phyloP scores from a whole-genome alignment of 2,329 filamentous ascomycete species.

The Penicillium sp. region DNA sequence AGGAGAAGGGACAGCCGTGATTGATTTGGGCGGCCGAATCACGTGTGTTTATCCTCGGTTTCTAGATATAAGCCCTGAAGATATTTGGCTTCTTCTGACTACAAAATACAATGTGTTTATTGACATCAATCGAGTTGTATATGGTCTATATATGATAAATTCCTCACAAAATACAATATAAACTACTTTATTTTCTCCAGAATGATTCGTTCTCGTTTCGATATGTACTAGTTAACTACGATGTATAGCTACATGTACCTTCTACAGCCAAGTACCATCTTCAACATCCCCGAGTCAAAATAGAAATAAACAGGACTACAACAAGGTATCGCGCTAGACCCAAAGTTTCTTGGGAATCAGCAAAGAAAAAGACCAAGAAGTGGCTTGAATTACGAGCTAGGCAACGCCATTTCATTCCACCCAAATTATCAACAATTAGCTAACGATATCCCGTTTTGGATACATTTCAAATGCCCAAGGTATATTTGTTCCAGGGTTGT shows the following conservation, averaged over 20 bases:
- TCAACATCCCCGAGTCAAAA: not conserved
- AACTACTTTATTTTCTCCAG: not conserved
- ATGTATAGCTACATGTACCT: not conserved
- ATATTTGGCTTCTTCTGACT: not conserved
- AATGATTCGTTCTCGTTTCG: not conserved
- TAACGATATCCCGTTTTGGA: not conserved
- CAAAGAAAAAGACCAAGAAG: not conserved
- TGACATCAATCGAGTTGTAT: not conserved
- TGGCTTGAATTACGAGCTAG: slow-evolving; percentile 1
- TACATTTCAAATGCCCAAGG: not conserved
- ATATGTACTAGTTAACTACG: not conserved
- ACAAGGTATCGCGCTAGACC: not conserved
- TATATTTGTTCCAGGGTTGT: too few species aligned
- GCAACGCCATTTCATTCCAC: not conserved
- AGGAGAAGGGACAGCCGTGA: slow-evolving; percentile 13
- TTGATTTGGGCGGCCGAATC: slow-evolving; percentile 18
- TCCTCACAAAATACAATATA: not conserved
- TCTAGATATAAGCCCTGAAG: not conserved
- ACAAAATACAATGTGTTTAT: not conserved
- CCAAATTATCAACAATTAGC: not conserved
- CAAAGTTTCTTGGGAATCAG: not conserved
- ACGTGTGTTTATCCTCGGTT: slow-evolving; percentile 21
- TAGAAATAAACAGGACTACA: not conserved
- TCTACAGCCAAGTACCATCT: not conserved
- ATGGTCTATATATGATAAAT: not conserved